These are phyloP conservation scores for Hysterangium stoloniferum DNA, from an alignment of 768 basidiomycete species.

Conservation along the genomic window DNA sequence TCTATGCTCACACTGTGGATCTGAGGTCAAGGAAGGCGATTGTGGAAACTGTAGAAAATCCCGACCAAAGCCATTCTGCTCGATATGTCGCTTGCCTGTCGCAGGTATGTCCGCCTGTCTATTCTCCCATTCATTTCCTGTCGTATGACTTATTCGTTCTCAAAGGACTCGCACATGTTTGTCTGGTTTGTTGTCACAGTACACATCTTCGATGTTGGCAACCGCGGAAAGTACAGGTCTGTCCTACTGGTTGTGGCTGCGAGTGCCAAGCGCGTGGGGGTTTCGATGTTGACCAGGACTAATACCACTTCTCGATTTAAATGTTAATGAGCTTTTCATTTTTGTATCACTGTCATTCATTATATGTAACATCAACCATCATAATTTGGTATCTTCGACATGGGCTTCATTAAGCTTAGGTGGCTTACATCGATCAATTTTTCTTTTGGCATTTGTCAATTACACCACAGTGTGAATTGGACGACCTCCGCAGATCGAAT, in stretches of 20 bases:
- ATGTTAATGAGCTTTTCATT: no score
- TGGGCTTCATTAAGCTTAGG: no score
- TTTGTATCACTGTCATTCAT: no score
- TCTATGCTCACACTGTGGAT: conserved; percentile 39
- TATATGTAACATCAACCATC: no score
- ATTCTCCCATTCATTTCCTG: not conserved
- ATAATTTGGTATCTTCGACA: no score
- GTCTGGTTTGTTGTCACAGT: conserved; percentile 54
- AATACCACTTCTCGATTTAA: no score
- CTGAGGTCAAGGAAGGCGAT: conserved; percentile 26
- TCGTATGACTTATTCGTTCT: not conserved
- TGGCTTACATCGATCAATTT: no score
- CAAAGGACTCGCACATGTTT: conserved; percentile 54
- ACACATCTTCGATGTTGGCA: conserved; percentile 62
- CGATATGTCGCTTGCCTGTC: conserved; percentile 69
- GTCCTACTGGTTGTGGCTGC: conserved; percentile 66
- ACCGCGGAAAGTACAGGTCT: conserved; percentile 39
- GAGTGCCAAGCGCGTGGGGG: conserved; percentile 29
- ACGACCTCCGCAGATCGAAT: no score
- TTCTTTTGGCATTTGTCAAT: no score
- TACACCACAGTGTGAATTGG: no score
- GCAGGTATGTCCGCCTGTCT: conserved; percentile 41
- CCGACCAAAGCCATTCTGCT: conserved; percentile 45
- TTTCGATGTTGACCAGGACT: not conserved
- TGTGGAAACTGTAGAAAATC: conserved; percentile 34